Conservation (phyloP, 176 grass and related monocot species). For the Avena eriantha region DNA sequence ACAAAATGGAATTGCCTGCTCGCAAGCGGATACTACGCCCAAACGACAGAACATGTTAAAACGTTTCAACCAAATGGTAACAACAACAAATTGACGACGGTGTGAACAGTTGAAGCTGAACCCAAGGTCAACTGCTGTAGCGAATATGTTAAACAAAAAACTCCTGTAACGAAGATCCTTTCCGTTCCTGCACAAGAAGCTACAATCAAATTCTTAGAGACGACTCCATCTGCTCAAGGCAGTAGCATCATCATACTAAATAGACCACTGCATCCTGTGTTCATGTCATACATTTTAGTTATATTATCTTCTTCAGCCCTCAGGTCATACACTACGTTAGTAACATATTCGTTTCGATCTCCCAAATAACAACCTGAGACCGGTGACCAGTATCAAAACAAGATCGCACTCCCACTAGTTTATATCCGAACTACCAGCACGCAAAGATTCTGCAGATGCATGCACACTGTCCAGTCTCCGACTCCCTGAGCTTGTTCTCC, state of each 20-base stretch:
- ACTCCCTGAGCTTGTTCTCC: not conserved
- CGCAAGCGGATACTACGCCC: not conserved
- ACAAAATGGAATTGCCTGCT: not conserved
- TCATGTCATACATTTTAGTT: not conserved
- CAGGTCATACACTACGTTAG: not conserved
- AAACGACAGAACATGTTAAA: not conserved
- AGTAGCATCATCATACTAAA: not conserved
- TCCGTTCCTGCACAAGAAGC: conserved; percentile 31
- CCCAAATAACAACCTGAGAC: not conserved
- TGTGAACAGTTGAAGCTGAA: not conserved
- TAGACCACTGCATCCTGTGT: not conserved
- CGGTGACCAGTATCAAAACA: not conserved
- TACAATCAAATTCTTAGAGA: not conserved
- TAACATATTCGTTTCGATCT: conserved; percentile 31
- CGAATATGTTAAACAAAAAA: too few species aligned
- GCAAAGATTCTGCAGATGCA: conserved; percentile 19
- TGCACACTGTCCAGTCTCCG: not conserved
- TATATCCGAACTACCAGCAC: not conserved
- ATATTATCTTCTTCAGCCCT: not conserved
- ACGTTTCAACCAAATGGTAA: not conserved
- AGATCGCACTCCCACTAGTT: not conserved
- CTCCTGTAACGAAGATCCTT: not conserved
- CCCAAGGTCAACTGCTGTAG: too few species aligned
- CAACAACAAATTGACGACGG: not conserved
- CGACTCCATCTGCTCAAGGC: not conserved